Base-by-base conservation (phyloP, 2,329 filamentous ascomycete genomes). In the Metarhizium humberi region DNA sequence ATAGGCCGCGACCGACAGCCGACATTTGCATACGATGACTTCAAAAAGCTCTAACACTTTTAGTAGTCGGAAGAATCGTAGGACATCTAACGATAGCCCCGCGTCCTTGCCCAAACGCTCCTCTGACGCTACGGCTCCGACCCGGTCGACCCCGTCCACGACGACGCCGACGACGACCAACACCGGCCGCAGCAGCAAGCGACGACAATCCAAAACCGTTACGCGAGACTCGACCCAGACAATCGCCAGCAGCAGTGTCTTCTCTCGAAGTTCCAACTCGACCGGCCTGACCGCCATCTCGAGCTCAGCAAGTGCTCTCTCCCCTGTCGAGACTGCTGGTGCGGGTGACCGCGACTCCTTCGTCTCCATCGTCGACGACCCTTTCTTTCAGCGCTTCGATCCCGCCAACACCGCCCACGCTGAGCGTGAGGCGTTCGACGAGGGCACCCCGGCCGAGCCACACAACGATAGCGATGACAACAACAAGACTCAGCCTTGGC, bases 311-410 rank as follows among this genome's bases (percentile, higher is more conserved):
- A 59, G 58, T 42, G 46, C 56, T n/a, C 49, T 61, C 51, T 60
- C 63, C 50, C 54, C 61, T 13, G 25, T 66, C 59, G 66, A 66
- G 46, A 58, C 61, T 8, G 55, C 58, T 34, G 55, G 60, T 55
- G 63, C 14, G 25, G 18, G 60, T 52, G 66, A 68, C 61, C 73
- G 77, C 57, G 75, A 77, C 61, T 82, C 78, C 18, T 69, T 80
- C 59, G 66, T 73, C 52, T 80, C 78, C 57, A 78, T 81, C 58
- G 69, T 78, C 63, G 76, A 82, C 72, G 78, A 81, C 60, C 77
- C 77, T 34, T 80, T 81, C 65, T 78, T 79, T 68, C 73, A 75
- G 61, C 73, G 72, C 59, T 75, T 76, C 60, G 68, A 75, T 64
- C 61, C 61, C 36, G 59, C 64, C 54, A 57, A 62, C 54, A 62